Base-by-base conservation (phyloP, 108 stramenopile genomes). In the Pseudonitzschia multiseries region DNA sequence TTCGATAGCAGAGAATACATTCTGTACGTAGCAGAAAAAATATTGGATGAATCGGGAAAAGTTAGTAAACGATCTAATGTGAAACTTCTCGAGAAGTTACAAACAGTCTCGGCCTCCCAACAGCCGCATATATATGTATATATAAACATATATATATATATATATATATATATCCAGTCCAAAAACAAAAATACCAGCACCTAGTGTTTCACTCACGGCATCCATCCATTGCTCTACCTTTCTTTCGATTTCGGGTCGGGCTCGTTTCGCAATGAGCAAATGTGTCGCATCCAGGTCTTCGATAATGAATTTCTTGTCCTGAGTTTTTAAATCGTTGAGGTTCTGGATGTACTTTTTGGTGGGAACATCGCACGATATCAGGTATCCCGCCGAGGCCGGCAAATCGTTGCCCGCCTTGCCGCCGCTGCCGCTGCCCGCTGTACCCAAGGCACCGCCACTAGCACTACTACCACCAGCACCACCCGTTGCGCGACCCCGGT, bases 171-270 rank as follows among this genome's bases (percentile, higher is more conserved):
- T n/a, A n/a, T n/a, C n/a, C n/a, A n/a, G n/a, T n/a, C n/a, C n/a
- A n/a, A n/a, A n/a, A n/a, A n/a, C n/a, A n/a, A n/a, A n/a, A n/a
- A n/a, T n/a, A n/a, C n/a, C n/a, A n/a, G n/a, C n/a, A n/a, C n/a
- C n/a, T n/a, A n/a, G n/a, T 27, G 29, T 27, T 27, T 59, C 24
- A 59, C 57, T 59, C n/a, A 59, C 57, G 29, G 72, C 74, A 63
- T 89, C 84, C 79, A 91, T 87, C 93, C 90, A 94, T 65, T 79
- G 77, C 73, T 94, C 91, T 17, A 94, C 91, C 77, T 92, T 86
- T 33, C 78, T 60, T 18, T 75, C 77, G 69, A 94, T 91, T 70
- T 92, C 90, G 29, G 88, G 86, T 52, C 80, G 74, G 40, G 85
- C 86, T 20, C 81, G 77, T 41, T 69, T 82, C 65, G 87, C 86